Evolutionary conservation across 441 rosid species (phyloP).

Genomic region (Pelargonium australe): DNA sequence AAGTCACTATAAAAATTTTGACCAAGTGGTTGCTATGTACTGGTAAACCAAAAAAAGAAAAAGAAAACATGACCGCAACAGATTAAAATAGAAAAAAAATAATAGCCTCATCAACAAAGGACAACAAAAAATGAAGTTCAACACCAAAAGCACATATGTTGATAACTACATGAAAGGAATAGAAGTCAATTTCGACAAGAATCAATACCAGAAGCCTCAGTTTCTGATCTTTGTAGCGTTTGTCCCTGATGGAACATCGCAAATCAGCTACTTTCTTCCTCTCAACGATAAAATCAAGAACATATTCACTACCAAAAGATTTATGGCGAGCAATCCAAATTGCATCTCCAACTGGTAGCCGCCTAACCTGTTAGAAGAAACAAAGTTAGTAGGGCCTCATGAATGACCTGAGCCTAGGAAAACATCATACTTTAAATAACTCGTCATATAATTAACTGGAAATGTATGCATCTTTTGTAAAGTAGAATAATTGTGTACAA

Average conservation of each 20-base stretch:
- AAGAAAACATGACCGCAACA: background rate
- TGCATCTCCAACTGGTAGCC: conserved; percentile 84
- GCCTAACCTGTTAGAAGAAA: conserved; percentile 50
- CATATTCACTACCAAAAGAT: conserved; percentile 50
- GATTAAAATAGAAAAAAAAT: conserved; percentile 2
- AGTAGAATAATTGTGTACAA: background rate
- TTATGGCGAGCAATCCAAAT: conserved; percentile 89
- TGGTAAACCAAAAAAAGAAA: no score
- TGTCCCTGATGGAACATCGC: conserved; percentile 80
- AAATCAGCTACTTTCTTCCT: conserved; percentile 81
- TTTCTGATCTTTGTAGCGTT: conserved; percentile 90
- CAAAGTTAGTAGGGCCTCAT: background rate
- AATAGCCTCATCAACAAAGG: background rate
- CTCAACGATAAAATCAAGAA: conserved; percentile 90
- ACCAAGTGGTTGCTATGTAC: no score
- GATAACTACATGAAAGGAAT: background rate
- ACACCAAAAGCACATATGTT: background rate
- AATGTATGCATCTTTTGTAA: background rate
- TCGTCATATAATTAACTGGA: background rate
- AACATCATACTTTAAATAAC: background rate
- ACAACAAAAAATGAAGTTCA: background rate
- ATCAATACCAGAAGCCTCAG: conserved; percentile 64
- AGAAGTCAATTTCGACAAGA: conserved; percentile 9
- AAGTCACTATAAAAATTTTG: background rate
- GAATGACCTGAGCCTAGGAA: background rate